Evolutionary conservation across 148 eudicot species (phyloP), one percentile per base, ranked within the genome.

Genomic region (Silene conica): DNA sequence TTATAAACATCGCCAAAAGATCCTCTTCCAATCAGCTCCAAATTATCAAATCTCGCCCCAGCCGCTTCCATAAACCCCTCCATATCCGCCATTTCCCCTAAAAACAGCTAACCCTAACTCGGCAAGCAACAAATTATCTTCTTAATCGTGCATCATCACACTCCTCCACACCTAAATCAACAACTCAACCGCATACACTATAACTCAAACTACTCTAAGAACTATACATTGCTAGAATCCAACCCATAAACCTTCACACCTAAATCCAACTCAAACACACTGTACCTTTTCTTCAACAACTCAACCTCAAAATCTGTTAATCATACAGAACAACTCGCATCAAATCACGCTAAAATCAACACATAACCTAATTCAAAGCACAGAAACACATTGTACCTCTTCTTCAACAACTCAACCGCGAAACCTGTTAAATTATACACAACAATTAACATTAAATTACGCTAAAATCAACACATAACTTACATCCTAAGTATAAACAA

Each of bases 1-100:
- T 93, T 93, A 74, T 89, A 93, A 69, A 93, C 98, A 79, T 93
- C 98, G 8, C 98, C 98, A 70, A 93, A 93, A 11, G 98, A 93
- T 0, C 98, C 98, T 79, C 92, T 86, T 79, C 98, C 98, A 80
- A 93, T 93, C 70, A 93, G 88, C 89, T 93, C 98, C 80, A 93
- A 82, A 72, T 92, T 81, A 64, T 77, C 80, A 75, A 90, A 93
- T 78, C 94, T 89, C 34, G 94, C 85, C 50, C 94, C 98, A 3
- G 94, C 77, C 59, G 92, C 96, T 82, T 93, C 98, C 22, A 79
- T 59, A 57, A 93, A 86, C 58, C 83, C 93, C 18, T 85, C 92
- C 7, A 82, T 86, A 78, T 93, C 96, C 70, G 76, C 87, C 98
- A 90, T 93, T 52, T 69, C 57, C 22, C 25, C n/a, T 15, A 18